A percentile compares a stretch with the other conserved stretches of the same genome.
Evolutionary conservation across 1,284 basidiomycete species (phyloP).

Genomic region (Hypsizygus ulmarius): DNA sequence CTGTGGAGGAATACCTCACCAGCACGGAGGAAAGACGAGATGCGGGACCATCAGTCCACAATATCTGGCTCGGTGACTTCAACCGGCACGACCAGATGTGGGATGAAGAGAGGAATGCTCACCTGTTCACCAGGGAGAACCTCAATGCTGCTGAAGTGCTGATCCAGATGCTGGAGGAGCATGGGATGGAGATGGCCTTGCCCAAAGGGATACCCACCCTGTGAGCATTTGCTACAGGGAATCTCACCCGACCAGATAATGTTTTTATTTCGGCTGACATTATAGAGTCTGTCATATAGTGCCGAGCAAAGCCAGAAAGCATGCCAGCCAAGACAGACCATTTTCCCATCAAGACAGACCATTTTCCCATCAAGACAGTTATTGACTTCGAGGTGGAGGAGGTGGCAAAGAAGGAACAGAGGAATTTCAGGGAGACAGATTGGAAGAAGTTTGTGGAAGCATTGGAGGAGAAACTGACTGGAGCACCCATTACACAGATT

Average conservation of each 20-base stretch:
- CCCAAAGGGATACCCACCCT: slow-evolving; percentile 28
- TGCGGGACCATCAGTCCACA: slow-evolving; percentile 6
- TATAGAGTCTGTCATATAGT: slow-evolving; percentile 14
- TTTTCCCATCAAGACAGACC: slow-evolving; percentile 14
- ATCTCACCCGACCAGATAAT: slow-evolving; percentile 29
- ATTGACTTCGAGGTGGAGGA: slow-evolving; percentile 12
- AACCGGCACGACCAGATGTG: slow-evolving; percentile 43
- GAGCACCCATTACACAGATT: neutral
- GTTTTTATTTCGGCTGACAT: slow-evolving; percentile 21
- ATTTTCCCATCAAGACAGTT: slow-evolving; percentile 18
- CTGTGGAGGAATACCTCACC: neutral
- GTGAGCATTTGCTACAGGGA: slow-evolving; percentile 14
- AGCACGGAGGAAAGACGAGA: neutral
- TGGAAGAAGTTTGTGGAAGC: slow-evolving; percentile 7
- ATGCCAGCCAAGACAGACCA: slow-evolving; percentile 10
- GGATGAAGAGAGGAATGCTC: slow-evolving; percentile 33
- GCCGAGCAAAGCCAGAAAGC: slow-evolving; percentile 14
- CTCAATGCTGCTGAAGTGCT: slow-evolving; percentile 6
- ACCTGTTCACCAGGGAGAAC: slow-evolving; percentile 30
- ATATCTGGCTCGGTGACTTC: slow-evolving; percentile 38
- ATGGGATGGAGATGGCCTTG: slow-evolving; percentile 23
- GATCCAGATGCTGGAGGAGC: neutral
- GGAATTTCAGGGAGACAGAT: slow-evolving; percentile 19
- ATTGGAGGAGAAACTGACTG: slow-evolving; percentile 7
- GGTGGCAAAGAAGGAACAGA: neutral